Conservation (phyloP, 768 basidiomycete species). For the Phylloporus rhodoxanthus region DNA sequence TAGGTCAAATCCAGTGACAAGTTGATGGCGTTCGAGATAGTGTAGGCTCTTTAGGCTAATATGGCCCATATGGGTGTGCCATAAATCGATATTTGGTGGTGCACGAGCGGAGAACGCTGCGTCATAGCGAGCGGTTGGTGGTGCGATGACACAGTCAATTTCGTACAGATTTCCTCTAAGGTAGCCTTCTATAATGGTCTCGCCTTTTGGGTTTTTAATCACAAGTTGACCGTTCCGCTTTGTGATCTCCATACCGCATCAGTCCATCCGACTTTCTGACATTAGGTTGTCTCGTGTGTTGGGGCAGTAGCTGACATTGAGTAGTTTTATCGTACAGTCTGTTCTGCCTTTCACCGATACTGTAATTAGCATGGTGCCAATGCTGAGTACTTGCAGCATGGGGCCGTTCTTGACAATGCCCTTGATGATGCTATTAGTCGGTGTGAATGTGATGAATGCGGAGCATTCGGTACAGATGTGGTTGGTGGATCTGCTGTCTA, state of each 20-base stretch:
- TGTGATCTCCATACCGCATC: conserved; percentile 3
- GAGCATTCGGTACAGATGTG: background rate
- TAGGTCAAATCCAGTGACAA: conserved; percentile 4
- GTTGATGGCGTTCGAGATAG: conserved; percentile 5
- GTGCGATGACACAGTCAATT: conserved; percentile 4
- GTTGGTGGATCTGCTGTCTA: conserved; percentile 1
- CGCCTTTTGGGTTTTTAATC: background rate
- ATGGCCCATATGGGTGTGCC: conserved; percentile 4
- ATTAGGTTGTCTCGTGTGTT: conserved; percentile 4
- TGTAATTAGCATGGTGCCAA: background rate
- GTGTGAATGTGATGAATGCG: background rate
- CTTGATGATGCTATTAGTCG: background rate
- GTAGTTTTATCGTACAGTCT: conserved; percentile 1
- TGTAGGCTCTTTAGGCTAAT: conserved; percentile 5
- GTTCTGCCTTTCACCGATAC: background rate
- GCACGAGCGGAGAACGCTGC: background rate
- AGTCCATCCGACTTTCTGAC: conserved; percentile 7
- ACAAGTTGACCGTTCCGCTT: background rate
- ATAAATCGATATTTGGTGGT: conserved; percentile 4
- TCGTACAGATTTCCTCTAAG: conserved; percentile 6
- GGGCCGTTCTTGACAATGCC: conserved; percentile 7
- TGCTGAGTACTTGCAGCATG: background rate
- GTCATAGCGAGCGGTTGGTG: background rate
- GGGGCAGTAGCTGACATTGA: conserved; percentile 7
- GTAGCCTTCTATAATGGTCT: conserved; percentile 6